Evolutionary conservation across 176 grass and related monocot species (phyloP), one percentile per base, ranked within the genome.

Genomic region (Carex cristatella): DNA sequence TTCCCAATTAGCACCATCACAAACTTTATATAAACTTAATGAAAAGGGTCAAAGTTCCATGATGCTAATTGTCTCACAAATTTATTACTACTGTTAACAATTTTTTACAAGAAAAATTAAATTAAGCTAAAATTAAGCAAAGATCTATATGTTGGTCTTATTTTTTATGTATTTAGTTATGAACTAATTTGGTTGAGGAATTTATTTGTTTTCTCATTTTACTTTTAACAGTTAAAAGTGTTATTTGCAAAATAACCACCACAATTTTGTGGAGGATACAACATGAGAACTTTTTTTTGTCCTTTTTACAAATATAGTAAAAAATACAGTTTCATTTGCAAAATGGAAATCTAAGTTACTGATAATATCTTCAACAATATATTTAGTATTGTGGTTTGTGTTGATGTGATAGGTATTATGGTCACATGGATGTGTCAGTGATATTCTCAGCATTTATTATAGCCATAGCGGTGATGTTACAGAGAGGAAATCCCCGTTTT

Each of bases 401-500:
- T 60, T 88, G 67, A 84, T 87, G 88, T 8, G 18, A 14, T 80
- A 99, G 96, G 91, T 99, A 95, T 91, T 99, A 94, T 87, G 93
- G 96, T 44, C 91, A 93, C 67, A 94, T 99, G 84, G 96, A 99
- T 88, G 91, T 95, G 63, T 92, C 93, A 2, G 93, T 95, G 46
- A 90, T 88, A 1, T 92, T 94, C 82, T 89, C 93, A 19, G 91
- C 91, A 44, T 99, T 99, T 54, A 57, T 99, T 79, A 86, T 99
- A 84, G 96, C 91, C 46, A 94, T 86, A 88, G 89, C 93, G 18
- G 88, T 99, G 67, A 78, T 99, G 33, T 86, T 99, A 58, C 96
- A 99, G 88, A 95, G 93, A 87, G 93, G 91, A 76, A 99, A 94
- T 89, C 96, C 96, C 65, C 91, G 91, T 86, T 99, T 99, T 86